Percentiles rank a stretch among this genome's conserved stretches.
Evolutionary conservation across 2,329 filamentous ascomycete genomes (phyloP).

Genomic region (Neopestalotiopsis rosae): DNA sequence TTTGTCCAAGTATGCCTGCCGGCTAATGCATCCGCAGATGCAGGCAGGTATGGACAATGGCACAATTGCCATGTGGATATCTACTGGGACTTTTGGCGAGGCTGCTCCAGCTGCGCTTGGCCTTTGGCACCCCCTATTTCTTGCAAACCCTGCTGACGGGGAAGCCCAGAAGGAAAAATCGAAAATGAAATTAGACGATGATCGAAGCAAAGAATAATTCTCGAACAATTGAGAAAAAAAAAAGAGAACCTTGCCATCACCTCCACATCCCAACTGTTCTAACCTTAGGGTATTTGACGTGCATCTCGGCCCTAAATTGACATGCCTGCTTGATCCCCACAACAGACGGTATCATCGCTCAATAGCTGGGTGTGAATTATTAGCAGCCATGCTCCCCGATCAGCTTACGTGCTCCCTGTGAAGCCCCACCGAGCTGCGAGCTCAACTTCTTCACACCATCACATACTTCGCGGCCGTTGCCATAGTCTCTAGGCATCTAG

Average conservation of each 20-base stretch:
- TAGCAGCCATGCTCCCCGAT: not conserved
- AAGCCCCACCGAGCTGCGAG: not conserved
- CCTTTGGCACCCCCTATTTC: not conserved
- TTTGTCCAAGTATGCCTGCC: not conserved
- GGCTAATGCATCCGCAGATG: not conserved
- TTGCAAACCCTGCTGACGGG: not conserved
- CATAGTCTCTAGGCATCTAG: not conserved
- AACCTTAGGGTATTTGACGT: not conserved
- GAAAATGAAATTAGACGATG: not conserved
- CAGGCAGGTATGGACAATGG: not conserved
- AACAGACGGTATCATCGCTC: not conserved
- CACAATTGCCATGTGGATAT: not conserved
- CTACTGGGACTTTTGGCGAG: conserved; percentile 11
- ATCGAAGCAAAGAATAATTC: not conserved
- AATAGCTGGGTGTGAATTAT: not conserved
- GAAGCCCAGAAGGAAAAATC: not conserved
- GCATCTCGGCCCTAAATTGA: not conserved
- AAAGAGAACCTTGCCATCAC: not conserved
- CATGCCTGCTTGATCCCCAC: not conserved
- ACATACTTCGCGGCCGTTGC: not conserved
- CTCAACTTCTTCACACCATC: not conserved
- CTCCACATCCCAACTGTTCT: not conserved
- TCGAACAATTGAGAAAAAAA: not conserved
- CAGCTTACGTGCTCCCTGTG: conserved; percentile 1
- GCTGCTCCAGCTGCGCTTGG: not conserved